A percentile compares a stretch with the other conserved stretches of the same genome.
phyloP scores from a whole-genome alignment of 176 grass and related monocot species.

The Triticum urartu region DNA sequence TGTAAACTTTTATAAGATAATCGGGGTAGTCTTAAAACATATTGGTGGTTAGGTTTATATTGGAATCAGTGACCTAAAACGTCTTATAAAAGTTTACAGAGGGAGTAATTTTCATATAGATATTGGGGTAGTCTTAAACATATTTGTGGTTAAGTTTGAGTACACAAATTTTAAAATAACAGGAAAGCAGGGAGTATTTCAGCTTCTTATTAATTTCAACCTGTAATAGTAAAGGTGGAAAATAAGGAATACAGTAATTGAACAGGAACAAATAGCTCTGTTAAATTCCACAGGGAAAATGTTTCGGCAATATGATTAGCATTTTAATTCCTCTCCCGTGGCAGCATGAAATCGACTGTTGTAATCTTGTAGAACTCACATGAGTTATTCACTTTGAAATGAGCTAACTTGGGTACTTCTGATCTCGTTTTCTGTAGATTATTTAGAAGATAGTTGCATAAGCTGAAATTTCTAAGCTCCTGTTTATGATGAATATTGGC shows the following conservation, averaged over 20 bases:
- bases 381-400: background rate
- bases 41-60: no score
- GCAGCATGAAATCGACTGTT: background rate
- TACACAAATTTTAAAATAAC: background rate
- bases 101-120: background rate
- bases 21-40: no score
- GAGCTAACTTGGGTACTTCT: background rate
- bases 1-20: no score
- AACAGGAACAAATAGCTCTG: background rate
- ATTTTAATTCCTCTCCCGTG: background rate
- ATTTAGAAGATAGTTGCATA: constrained; percentile 10
- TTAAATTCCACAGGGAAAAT: background rate
- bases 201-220: background rate
- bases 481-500: background rate
- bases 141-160: background rate
- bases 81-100: no score
- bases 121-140: background rate
- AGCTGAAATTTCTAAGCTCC: background rate
- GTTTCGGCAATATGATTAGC: background rate
- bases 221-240: background rate
- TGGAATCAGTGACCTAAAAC: no score
- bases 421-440: background rate
- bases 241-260: background rate
- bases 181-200: background rate
- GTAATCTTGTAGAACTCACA: background rate